These are phyloP conservation scores for Pseudogymnoascus sp. DNA, from an alignment of 2,329 filamentous ascomycete genomes.

Conservation along the genomic window DNA sequence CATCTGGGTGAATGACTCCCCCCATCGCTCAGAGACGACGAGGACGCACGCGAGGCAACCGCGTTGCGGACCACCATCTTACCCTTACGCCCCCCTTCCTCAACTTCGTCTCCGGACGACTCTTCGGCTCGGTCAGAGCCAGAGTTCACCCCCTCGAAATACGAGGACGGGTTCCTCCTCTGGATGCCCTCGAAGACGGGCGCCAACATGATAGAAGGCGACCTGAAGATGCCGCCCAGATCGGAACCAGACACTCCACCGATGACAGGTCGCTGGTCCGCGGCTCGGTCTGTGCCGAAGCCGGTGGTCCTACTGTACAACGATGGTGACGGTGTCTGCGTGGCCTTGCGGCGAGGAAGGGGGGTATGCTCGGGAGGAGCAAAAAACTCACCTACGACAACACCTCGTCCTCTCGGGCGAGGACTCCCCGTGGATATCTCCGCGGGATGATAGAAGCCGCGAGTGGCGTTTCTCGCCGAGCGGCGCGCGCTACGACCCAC, in stretches of 20 bases:
- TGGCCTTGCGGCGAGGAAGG: neutral
- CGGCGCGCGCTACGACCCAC: neutral
- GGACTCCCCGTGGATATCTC: neutral
- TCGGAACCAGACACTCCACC: neutral
- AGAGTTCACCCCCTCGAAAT: neutral
- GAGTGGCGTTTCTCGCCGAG: neutral
- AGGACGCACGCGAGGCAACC: neutral
- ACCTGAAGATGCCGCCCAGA: neutral
- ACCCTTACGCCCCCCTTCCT: neutral
- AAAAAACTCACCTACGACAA: neutral
- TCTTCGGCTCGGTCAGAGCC: neutral
- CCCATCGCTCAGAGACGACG: neutral
- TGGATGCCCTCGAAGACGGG: neutral
- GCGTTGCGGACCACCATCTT: neutral
- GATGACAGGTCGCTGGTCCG: neutral
- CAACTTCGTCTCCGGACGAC: neutral
- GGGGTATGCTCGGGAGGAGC: conserved; percentile 1
- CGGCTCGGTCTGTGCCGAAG: neutral
- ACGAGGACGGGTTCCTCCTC: neutral
- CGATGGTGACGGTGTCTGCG: neutral
- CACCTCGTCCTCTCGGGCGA: neutral
- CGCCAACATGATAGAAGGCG: neutral
- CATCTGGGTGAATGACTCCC: neutral
- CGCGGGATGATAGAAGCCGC: neutral
- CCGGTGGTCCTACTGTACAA: conserved; percentile 3